Evolutionary conservation across 768 basidiomycete genomes (phyloP).

Genomic region (Podaxis mareebaensis): DNA sequence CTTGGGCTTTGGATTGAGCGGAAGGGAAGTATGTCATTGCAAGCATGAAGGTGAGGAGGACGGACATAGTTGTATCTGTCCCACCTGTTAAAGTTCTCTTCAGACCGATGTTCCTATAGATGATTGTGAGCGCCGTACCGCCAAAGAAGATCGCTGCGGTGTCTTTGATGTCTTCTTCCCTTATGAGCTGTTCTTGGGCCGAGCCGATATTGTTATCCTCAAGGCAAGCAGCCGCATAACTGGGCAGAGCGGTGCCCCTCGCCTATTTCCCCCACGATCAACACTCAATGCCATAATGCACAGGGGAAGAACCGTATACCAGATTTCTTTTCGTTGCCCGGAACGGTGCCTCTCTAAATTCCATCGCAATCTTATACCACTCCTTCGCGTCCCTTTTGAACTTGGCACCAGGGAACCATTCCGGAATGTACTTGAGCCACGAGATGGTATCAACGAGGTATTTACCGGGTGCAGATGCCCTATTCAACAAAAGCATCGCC

Average conservation of each 20-base stretch:
- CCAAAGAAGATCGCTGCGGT: slow-evolving; percentile 16
- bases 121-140: background rate
- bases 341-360: slow-evolving; percentile 38
- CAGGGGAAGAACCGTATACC: slow-evolving; percentile 14
- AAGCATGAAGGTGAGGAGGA: slow-evolving; percentile 34
- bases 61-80: slow-evolving; percentile 24
- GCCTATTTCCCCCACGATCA: background rate
- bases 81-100: slow-evolving; percentile 23
- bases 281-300: background rate
- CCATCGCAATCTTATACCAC: slow-evolving; percentile 37
- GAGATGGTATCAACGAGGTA: slow-evolving; percentile 42
- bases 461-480: slow-evolving; percentile 9
- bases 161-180: slow-evolving; percentile 14
- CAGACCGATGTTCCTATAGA: background rate
- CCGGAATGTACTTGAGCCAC: slow-evolving; percentile 40
- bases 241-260: background rate
- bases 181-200: background rate
- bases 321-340: slow-evolving; percentile 20
- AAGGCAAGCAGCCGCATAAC: slow-evolving; percentile 10
- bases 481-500: slow-evolving; percentile 27
- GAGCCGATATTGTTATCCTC: slow-evolving; percentile 9
- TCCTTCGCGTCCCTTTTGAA: slow-evolving; percentile 48
- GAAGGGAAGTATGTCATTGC: slow-evolving; percentile 41
- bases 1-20: slow-evolving; percentile 37
- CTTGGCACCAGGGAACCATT: slow-evolving; percentile 56